Conservation (phyloP, 306 rosid species). For the Glycyrrhiza uralensis region DNA sequence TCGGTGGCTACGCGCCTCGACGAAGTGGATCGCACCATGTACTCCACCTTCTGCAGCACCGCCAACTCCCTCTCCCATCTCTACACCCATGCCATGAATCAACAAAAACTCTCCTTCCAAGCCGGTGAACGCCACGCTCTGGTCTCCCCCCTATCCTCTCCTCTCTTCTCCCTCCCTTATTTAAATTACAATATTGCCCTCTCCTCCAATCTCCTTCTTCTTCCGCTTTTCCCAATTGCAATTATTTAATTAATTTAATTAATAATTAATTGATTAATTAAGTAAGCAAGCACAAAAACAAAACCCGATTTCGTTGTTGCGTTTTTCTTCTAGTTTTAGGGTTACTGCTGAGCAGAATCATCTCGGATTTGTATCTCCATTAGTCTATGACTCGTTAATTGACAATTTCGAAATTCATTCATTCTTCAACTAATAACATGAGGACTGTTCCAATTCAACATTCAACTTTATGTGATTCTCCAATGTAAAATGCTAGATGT, state of each 20-base stretch:
- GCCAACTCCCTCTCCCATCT: slow-evolving; percentile 96
- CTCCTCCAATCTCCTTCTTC: not conserved
- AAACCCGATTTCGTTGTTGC: not conserved
- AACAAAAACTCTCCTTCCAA: slow-evolving; percentile 86
- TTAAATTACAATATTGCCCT: no score
- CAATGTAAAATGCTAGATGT: not conserved
- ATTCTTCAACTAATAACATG: not conserved
- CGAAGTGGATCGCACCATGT: slow-evolving; percentile 95
- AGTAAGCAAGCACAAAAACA: not conserved
- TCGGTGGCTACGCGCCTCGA: slow-evolving; percentile 81
- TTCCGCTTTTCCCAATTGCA: not conserved
- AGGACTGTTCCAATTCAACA: not conserved
- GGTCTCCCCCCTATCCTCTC: slow-evolving; percentile 24
- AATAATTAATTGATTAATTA: not conserved
- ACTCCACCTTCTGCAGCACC: slow-evolving; percentile 89
- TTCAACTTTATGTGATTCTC: not conserved
- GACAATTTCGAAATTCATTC: not conserved
- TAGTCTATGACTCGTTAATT: not conserved
- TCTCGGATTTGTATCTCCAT: not conserved
- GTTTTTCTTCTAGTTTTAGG: not conserved
- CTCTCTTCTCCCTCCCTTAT: not conserved
- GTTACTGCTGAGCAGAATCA: not conserved
- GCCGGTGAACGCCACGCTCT: slow-evolving; percentile 95
- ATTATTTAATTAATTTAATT: not conserved
- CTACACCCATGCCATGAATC: slow-evolving; percentile 85